Evolutionary conservation across 208 protist genomes (phyloP), one percentile per base, ranked within the genome.

Genomic region (Wallacemonas sp.): DNA sequence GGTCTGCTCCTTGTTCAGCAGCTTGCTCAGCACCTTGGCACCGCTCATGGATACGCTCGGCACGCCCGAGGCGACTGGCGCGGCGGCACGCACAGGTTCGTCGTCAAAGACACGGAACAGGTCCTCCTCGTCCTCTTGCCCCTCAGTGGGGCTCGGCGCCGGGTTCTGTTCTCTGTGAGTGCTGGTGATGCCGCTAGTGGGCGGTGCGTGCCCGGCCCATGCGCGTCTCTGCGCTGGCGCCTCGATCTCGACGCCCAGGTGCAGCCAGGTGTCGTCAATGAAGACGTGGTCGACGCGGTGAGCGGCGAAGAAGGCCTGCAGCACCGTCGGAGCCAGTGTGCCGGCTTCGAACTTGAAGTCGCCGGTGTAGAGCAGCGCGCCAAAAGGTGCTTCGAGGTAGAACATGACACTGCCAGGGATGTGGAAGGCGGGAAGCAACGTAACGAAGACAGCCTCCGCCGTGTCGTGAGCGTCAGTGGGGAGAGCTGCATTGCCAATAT

Each of bases 231-330:
- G 12, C 8, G 6, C 12, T 49, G 44, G 9, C 47, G 24, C 21
- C 4, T 26, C 26, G 16, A 69, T 49, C 30, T 33, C 38, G 12
- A 69, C 39, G 0, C 83, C 87, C 4, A 93, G 68, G 56, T 95
- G 85, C 33, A 95, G 70, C 83, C 85, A 95, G 9, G 86, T 95
- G 56, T 92, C 86, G 61, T 95, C 89, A n/a, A 93, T 24, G 63
- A 81, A 95, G 4, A 95, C 52, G 73, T 95, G 83, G 49, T 95
- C 89, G 23, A 95, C 84, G 14, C 54, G 65, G 61, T 87, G 79
- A 4, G 57, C 38, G 12, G 58, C 73, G 60, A 88, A 83, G 56
- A 93, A 88, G 29, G 62, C 47, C 12, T 55, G 44, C 23, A 92
- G 71, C 26, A 68, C 52, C n/a, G 47, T 44, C 1, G 68, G 73